phyloP scores from a whole-genome alignment of 305 asterid genomes.

The Rubia balearica region DNA sequence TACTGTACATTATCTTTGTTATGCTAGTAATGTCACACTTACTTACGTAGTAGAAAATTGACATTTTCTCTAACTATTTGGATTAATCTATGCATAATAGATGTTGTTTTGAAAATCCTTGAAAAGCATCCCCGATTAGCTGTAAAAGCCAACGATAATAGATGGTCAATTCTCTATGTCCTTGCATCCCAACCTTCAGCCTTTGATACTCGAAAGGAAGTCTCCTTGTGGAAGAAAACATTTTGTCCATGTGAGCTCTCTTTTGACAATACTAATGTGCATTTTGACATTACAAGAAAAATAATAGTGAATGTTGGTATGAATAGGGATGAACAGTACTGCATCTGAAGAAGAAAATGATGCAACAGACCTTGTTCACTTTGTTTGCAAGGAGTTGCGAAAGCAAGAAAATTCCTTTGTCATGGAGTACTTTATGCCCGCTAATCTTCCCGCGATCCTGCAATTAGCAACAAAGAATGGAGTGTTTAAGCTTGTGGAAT shows the following conservation, averaged over 20 bases:
- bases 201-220: neutral
- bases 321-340: neutral
- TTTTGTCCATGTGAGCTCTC: neutral
- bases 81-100: neutral
- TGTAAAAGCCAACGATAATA: neutral
- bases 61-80: neutral
- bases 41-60: too few relatives aligned
- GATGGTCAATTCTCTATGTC: slow-evolving; percentile 5
- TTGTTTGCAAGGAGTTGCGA: slow-evolving; percentile 2
- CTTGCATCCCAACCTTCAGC: slow-evolving; percentile 6
- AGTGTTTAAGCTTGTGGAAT: slow-evolving; percentile 4
- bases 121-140: neutral
- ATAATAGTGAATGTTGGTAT: neutral
- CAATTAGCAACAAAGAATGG: slow-evolving; percentile 6
- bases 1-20: neutral
- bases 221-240: neutral
- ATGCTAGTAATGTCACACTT: neutral
- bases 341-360: neutral
- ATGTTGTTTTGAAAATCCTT: neutral
- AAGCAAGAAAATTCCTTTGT: neutral
- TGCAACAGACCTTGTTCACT: neutral
- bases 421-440: neutral
- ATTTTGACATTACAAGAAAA: neutral
- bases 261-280: neutral
- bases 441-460: neutral